Conservation (phyloP, 208 protist species). For the Leptomonas seymouri region DNA sequence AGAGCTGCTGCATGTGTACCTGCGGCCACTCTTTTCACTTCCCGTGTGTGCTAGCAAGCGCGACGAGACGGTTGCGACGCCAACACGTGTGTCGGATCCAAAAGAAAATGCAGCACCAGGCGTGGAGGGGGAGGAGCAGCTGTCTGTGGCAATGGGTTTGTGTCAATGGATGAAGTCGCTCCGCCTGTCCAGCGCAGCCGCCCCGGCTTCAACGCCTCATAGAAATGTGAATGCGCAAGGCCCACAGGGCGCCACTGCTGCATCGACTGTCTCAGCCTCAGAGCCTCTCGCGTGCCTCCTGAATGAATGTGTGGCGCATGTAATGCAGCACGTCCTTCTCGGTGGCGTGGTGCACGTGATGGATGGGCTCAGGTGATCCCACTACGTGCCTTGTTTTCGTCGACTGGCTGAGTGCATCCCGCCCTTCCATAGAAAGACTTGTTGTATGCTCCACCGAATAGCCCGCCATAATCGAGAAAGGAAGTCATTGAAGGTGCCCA, state of each 20-base stretch:
- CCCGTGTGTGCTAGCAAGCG: no score
- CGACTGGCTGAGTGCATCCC: no score
- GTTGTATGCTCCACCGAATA: no score
- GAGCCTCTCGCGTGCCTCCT: constrained; percentile 16
- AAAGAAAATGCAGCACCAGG: not conserved
- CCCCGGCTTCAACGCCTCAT: not conserved
- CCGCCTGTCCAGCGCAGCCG: not conserved
- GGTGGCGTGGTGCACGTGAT: not conserved
- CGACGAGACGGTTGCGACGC: not conserved
- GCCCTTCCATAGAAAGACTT: no score
- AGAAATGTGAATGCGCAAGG: not conserved
- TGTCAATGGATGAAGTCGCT: constrained; percentile 14
- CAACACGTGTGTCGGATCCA: no score
- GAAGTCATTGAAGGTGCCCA: no score
- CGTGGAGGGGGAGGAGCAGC: not conserved
- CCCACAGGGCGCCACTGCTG: not conserved
- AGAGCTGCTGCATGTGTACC: constrained; percentile 10
- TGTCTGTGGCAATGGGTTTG: not conserved
- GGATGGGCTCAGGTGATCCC: not conserved
- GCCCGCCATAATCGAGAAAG: no score
- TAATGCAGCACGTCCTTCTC: constrained; percentile 1
- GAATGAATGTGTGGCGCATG: constrained; percentile 28
- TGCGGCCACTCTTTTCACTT: not conserved
- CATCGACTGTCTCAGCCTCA: not conserved
- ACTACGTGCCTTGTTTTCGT: not conserved